phyloP scores from a whole-genome alignment of 2,329 filamentous ascomycete genomes.

The Lachnellula suecica region DNA sequence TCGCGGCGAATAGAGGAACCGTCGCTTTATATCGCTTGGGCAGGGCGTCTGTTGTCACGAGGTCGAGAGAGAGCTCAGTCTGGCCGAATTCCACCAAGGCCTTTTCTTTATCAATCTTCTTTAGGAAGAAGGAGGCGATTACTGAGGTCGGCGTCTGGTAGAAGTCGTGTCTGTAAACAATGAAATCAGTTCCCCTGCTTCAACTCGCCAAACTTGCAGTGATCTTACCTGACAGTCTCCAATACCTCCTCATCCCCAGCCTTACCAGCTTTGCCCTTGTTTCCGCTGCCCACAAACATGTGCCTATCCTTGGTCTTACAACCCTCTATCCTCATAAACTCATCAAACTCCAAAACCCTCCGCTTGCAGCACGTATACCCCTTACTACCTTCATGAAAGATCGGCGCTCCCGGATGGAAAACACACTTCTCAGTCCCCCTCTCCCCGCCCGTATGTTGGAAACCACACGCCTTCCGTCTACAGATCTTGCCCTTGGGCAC shows the following conservation, averaged over 20 bases:
- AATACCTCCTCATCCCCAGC: slow-evolving; percentile 68
- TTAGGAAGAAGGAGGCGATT: slow-evolving; percentile 90
- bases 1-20: slow-evolving; percentile 73
- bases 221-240: slow-evolving; percentile 69
- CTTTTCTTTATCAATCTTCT: slow-evolving; percentile 87
- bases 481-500: slow-evolving; percentile 76
- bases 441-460: slow-evolving; percentile 57
- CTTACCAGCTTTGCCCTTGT: slow-evolving; percentile 56
- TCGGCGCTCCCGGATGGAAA: slow-evolving; percentile 84
- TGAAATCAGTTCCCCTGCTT: slow-evolving; percentile 3
- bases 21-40: slow-evolving; percentile 75
- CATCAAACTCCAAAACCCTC: slow-evolving; percentile 92
- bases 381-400: slow-evolving; percentile 98
- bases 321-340: slow-evolving; percentile 94
- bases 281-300: slow-evolving; percentile 76
- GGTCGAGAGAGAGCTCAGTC: slow-evolving; percentile 68
- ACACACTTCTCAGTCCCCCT: slow-evolving; percentile 76
- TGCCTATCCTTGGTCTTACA: slow-evolving; percentile 82
- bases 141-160: slow-evolving; percentile 87
- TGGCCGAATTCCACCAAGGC: slow-evolving; percentile 70
- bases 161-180: slow-evolving; percentile 69
- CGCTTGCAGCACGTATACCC: slow-evolving; percentile 97
- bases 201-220: not conserved
- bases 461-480: slow-evolving; percentile 73
- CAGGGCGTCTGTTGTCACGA: slow-evolving; percentile 75